These are phyloP conservation scores for Marsdenia floribunda DNA, from an alignment of 257 asterid species.

Conservation along the genomic window DNA sequence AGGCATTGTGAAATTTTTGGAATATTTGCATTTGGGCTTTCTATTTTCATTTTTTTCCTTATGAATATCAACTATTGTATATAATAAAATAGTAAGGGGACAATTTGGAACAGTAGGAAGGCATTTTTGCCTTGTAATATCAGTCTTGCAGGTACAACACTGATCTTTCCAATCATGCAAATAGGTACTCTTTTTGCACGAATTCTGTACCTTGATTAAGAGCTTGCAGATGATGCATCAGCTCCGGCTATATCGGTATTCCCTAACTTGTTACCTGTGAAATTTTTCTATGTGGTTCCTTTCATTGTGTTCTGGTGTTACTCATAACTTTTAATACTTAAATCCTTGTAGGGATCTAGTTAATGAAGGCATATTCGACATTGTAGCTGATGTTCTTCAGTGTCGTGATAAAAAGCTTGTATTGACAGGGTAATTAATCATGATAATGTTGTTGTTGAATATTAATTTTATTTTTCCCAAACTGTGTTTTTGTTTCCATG, in stretches of 20 bases:
- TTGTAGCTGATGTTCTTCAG: constrained; percentile 67
- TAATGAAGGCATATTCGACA: constrained; percentile 79
- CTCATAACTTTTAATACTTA: constrained; percentile 2
- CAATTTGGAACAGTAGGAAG: neutral
- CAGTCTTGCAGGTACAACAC: neutral
- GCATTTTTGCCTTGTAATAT: neutral
- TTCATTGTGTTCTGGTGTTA: neutral
- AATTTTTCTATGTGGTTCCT: neutral
- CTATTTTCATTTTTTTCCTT: neutral
- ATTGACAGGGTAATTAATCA: constrained; percentile 70
- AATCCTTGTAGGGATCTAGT: constrained; percentile 77
- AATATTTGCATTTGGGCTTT: neutral
- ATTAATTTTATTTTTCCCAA: neutral
- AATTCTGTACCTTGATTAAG: constrained; percentile 86
- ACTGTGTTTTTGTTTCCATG: constrained; percentile 7
- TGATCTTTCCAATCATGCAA: neutral
- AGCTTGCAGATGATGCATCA: constrained; percentile 96
- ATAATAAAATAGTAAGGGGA: neutral
- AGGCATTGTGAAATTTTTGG: neutral
- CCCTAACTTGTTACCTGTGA: neutral
- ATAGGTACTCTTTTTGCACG: constrained; percentile 84
- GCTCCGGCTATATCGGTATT: constrained; percentile 77
- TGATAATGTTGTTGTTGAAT: constrained; percentile 14
- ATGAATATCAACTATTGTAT: neutral
- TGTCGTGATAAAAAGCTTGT: constrained; percentile 82